phyloP scores from a whole-genome alignment of 352 stramenopile genomes.

The Pythium phragmitis region DNA sequence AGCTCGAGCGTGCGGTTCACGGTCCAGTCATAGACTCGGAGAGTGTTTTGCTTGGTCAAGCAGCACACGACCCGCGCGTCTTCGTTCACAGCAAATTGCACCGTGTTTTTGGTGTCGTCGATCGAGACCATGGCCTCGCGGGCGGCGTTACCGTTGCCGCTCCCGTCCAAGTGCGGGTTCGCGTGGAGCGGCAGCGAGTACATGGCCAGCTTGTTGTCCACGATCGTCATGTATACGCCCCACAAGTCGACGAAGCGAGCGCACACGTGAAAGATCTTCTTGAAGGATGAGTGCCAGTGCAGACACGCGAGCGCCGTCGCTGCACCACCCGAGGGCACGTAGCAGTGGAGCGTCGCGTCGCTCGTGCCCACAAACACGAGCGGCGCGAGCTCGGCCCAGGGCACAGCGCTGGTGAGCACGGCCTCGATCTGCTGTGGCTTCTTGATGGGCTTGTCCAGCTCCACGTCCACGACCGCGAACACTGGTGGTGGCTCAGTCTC shows the following conservation, averaged over 20 bases:
- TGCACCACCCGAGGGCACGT: conserved; percentile 31
- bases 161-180: conserved; percentile 41
- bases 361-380: conserved; percentile 57
- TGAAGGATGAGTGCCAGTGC: conserved; percentile 57
- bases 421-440: conserved; percentile 50
- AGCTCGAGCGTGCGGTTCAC: conserved; percentile 47
- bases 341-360: conserved; percentile 61
- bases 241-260: conserved; percentile 63
- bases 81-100: conserved; percentile 59
- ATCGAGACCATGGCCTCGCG: conserved; percentile 35
- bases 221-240: conserved; percentile 61
- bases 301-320: conserved; percentile 27
- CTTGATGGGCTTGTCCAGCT: conserved; percentile 57
- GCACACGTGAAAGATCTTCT: conserved; percentile 55
- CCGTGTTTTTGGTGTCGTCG: conserved; percentile 63
- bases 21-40: conserved; percentile 80
- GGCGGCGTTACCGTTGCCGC: background rate
- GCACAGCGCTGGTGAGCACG: conserved; percentile 41
- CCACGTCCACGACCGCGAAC: conserved; percentile 44
- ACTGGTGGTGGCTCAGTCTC: conserved; percentile 25
- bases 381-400: conserved; percentile 39
- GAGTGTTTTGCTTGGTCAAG: conserved; percentile 58
- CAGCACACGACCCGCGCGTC: conserved; percentile 45
- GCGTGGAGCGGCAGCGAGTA: conserved; percentile 59
- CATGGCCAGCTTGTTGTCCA: conserved; percentile 57